These are phyloP conservation scores for Hanseniaspora meyeri DNA, from an alignment of 805 yeast species.

Conservation along the genomic window DNA sequence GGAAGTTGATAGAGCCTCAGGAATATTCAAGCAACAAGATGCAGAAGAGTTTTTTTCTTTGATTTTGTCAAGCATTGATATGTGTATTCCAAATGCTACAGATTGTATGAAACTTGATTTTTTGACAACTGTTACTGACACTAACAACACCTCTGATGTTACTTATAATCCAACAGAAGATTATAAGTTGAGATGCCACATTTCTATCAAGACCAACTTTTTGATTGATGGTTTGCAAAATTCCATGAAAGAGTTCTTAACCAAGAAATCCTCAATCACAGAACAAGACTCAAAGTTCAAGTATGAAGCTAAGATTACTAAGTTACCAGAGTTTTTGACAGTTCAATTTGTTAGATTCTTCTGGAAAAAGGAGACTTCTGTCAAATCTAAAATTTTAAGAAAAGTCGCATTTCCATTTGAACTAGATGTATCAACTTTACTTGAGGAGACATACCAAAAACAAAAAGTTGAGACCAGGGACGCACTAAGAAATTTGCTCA, in stretches of 20 bases:
- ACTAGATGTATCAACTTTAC: slow-evolving; percentile 72
- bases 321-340: slow-evolving; percentile 75
- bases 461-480: slow-evolving; percentile 65
- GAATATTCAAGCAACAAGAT: slow-evolving; percentile 85
- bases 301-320: slow-evolving; percentile 46
- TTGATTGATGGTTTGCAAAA: slow-evolving; percentile 70
- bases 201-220: slow-evolving; percentile 72
- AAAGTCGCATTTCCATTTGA: slow-evolving; percentile 92
- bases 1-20: slow-evolving; percentile 53
- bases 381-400: slow-evolving; percentile 85
- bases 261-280: slow-evolving; percentile 61
- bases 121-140: slow-evolving; percentile 50
- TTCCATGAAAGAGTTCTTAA: slow-evolving; percentile 63
- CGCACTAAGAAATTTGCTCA: slow-evolving; percentile 60
- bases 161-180: slow-evolving; percentile 44
- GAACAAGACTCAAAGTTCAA: slow-evolving; percentile 61
- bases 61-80: slow-evolving; percentile 43
- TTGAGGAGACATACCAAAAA: slow-evolving; percentile 62
- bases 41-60: slow-evolving; percentile 94
- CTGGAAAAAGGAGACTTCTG: slow-evolving; percentile 86
- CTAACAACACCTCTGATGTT: slow-evolving; percentile 40
- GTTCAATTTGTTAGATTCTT: slow-evolving; percentile 90
- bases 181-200: slow-evolving; percentile 77
- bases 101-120: slow-evolving; percentile 46
- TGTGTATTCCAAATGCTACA: slow-evolving; percentile 31